Conservation (phyloP, 2,329 filamentous ascomycete genomes). For the Scopulariopsis brevicaulis region DNA sequence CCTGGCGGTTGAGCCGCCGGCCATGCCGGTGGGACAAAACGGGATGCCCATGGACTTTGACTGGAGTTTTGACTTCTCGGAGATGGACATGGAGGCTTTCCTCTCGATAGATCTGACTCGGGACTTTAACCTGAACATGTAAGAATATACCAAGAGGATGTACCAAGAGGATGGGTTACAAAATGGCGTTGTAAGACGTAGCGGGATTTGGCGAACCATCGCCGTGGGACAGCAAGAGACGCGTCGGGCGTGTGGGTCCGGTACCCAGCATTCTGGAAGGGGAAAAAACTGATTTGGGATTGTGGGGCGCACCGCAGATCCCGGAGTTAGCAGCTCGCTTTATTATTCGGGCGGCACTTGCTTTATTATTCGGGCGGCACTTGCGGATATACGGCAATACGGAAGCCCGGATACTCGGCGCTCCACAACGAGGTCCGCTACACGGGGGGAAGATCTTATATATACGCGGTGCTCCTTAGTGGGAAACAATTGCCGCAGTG, state of each 20-base stretch:
- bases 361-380: not conserved
- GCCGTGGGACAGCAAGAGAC: no score
- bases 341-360: not conserved
- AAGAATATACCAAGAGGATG: not conserved
- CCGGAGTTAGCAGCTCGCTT: not conserved
- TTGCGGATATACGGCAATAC: conserved; percentile 1
- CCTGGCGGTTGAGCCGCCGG: no score
- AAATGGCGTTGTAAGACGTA: no score
- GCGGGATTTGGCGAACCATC: not conserved
- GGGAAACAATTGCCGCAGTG: no score
- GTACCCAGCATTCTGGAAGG: no score
- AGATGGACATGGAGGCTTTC: conserved; percentile 20
- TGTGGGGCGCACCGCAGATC: no score
- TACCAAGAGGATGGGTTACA: no score
- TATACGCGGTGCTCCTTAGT: not conserved
- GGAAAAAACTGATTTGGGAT: no score
- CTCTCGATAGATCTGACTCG: conserved; percentile 16
- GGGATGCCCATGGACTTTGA: conserved; percentile 17
- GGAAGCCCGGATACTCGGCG: not conserved
- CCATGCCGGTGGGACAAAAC: conserved; percentile 8
- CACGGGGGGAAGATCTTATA: not conserved
- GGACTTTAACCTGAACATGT: conserved; percentile 2
- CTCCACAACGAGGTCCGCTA: not conserved
- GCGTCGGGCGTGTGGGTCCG: no score
- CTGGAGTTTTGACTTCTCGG: conserved; percentile 18